These are phyloP conservation scores for Umbellularia californica DNA, from an alignment of 164 flowering plant genomes.

Conservation along the genomic window DNA sequence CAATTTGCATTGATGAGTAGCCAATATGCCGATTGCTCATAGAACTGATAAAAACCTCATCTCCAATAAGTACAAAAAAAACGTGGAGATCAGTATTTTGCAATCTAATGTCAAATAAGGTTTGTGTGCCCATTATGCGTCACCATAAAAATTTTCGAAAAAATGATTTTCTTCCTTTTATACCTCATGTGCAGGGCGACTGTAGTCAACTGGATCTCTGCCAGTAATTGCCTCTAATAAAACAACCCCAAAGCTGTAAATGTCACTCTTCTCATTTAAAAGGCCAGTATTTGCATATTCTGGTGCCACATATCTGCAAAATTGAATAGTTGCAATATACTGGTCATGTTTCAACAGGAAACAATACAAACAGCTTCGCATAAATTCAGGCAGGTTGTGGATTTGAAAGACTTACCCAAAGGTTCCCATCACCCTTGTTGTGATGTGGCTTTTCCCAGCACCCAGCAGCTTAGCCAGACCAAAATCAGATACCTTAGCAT, in stretches of 20 bases:
- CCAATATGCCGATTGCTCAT: background rate
- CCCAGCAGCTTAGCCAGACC: constrained; percentile 88
- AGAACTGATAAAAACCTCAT: too few relatives aligned
- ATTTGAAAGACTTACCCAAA: constrained; percentile 54
- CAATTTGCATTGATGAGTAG: background rate
- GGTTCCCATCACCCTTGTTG: constrained; percentile 96
- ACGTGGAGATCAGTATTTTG: background rate
- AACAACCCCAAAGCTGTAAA: constrained; percentile 86
- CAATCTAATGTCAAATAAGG: background rate
- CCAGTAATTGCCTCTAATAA: constrained; percentile 88
- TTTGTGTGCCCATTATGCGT: background rate
- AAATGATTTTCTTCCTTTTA: background rate
- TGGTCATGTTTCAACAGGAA: background rate
- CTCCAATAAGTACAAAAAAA: background rate
- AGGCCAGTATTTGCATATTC: constrained; percentile 90
- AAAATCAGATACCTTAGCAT: constrained; percentile 87
- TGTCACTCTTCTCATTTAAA: constrained; percentile 88
- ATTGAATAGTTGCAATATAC: background rate
- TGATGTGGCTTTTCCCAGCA: constrained; percentile 80
- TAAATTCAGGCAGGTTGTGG: background rate
- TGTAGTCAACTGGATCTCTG: constrained; percentile 79
- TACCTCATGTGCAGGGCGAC: constrained; percentile 76
- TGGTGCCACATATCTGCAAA: constrained; percentile 81
- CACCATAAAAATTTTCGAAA: background rate
- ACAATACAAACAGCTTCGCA: background rate